Evolutionary conservation across 352 stramenopile genomes (phyloP).

Genomic region (Phytopythium vexans): DNA sequence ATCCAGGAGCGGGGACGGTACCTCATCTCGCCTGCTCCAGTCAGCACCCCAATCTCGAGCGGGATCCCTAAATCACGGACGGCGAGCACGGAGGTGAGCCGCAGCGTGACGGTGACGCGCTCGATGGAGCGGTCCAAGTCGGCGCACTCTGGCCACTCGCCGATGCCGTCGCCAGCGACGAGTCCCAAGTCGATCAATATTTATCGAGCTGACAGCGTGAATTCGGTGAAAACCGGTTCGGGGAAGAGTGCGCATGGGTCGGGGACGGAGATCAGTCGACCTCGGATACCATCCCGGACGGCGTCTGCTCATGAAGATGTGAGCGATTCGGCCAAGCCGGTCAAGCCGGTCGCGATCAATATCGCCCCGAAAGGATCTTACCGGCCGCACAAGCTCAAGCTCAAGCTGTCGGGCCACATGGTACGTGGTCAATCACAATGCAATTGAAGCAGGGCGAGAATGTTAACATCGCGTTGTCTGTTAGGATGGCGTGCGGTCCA

Average conservation of each 20-base stretch:
- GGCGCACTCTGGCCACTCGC: conserved; percentile 37
- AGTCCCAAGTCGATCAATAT: conserved; percentile 45
- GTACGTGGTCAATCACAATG: conserved; percentile 22
- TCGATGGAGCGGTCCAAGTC: conserved; percentile 56
- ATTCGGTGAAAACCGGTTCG: conserved; percentile 26
- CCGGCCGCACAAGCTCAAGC: conserved; percentile 78
- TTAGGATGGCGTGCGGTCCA: conserved; percentile 71
- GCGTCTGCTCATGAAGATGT: conserved; percentile 40
- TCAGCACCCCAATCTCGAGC: conserved; percentile 37
- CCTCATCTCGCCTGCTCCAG: conserved; percentile 63
- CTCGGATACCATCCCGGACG: conserved; percentile 65
- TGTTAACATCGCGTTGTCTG: not conserved
- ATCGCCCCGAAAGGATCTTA: conserved; percentile 62
- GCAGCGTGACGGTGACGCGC: conserved; percentile 51
- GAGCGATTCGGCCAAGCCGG: conserved; percentile 28
- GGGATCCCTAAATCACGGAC: conserved; percentile 17
- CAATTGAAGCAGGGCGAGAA: conserved; percentile 3
- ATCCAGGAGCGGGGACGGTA: conserved; percentile 67
- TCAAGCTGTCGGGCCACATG: conserved; percentile 84
- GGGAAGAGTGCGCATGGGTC: conserved; percentile 42
- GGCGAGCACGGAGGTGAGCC: conserved; percentile 40
- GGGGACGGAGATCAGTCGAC: conserved; percentile 74
- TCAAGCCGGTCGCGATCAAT: conserved; percentile 42
- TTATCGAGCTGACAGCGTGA: conserved; percentile 62
- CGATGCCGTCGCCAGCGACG: conserved; percentile 22